A percentile compares a stretch with the other conserved stretches of the same genome.
Conservation (phyloP, 441 rosid species). For the Bruguiera hainesii region DNA sequence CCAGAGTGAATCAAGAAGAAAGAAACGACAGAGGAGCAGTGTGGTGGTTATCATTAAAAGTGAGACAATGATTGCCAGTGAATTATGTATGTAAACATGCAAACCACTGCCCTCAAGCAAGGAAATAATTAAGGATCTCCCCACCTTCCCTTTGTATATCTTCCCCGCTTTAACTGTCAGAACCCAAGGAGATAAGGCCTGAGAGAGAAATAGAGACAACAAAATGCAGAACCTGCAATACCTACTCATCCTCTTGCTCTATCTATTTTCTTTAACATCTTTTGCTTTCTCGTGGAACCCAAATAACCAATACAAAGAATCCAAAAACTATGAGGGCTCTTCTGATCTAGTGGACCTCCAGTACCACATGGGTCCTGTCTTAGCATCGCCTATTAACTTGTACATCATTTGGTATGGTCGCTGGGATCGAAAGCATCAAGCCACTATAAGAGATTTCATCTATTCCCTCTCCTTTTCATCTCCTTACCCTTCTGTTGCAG, state of each 20-base stretch:
- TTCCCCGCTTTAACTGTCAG: conserved; percentile 4
- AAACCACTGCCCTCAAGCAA: conserved; percentile 17
- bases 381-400: conserved; percentile 45
- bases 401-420: conserved; percentile 69
- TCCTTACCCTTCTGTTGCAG: conserved; percentile 54
- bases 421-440: conserved; percentile 51
- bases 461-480: conserved; percentile 48
- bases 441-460: conserved; percentile 53
- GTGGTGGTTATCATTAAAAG: conserved; percentile 16
- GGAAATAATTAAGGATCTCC: conserved; percentile 19
- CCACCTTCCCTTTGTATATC: conserved; percentile 19
- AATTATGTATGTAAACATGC: conserved; percentile 26
- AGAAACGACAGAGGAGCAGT: conserved; percentile 17
- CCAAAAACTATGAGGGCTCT: conserved; percentile 52
- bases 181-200: not conserved
- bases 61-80: conserved; percentile 18
- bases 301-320: conserved; percentile 23
- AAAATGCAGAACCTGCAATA: conserved; percentile 23
- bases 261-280: conserved; percentile 10
- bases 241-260: conserved; percentile 19
- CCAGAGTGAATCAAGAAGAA: not conserved
- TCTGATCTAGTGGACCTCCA: conserved; percentile 47
- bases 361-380: conserved; percentile 74
- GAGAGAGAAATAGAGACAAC: not conserved
- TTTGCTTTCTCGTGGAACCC: conserved; percentile 28